Conservation (phyloP, 768 basidiomycete genomes). For the Auriscalpium vulgare region DNA sequence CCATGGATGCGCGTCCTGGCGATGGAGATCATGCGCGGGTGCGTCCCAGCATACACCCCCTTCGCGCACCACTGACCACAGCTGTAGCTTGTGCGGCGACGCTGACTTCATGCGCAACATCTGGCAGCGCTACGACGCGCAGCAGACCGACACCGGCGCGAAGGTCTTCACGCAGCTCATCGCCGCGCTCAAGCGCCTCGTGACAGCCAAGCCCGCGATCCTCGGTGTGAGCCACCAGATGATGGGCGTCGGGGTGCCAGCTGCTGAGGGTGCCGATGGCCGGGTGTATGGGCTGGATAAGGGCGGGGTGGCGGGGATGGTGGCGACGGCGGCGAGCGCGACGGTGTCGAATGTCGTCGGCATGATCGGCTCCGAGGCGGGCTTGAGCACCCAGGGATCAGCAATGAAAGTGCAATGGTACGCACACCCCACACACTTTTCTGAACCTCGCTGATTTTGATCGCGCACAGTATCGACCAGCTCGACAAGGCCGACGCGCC, state of each 20-base stretch:
- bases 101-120: slow-evolving; percentile 12
- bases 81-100: slow-evolving; percentile 9
- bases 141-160: slow-evolving; percentile 36
- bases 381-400: slow-evolving; percentile 64
- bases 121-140: slow-evolving; percentile 12
- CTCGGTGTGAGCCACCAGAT: slow-evolving; percentile 78
- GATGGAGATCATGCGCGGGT: slow-evolving; percentile 14
- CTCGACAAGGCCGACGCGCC: slow-evolving; percentile 96
- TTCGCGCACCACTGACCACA: background rate
- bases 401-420: slow-evolving; percentile 91
- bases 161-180: slow-evolving; percentile 75
- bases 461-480: slow-evolving; percentile 75
- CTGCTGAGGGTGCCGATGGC: slow-evolving; percentile 25
- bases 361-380: slow-evolving; percentile 67
- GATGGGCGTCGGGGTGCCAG: slow-evolving; percentile 63
- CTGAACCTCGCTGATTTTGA: background rate
- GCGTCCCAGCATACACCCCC: background rate
- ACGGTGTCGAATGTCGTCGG: slow-evolving; percentile 81
- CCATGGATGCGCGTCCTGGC: slow-evolving; percentile 16
- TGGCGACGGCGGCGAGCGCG: slow-evolving; percentile 74
- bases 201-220: slow-evolving; percentile 82
- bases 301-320: slow-evolving; percentile 70
- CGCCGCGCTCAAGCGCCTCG: slow-evolving; percentile 74
- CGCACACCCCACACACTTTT: slow-evolving; percentile 15
- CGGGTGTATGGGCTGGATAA: slow-evolving; percentile 53